Percentiles rank a stretch among this genome's conserved stretches.
phyloP scores from a whole-genome alignment of 768 basidiomycete species.

The Kwoniella dendrophila region DNA sequence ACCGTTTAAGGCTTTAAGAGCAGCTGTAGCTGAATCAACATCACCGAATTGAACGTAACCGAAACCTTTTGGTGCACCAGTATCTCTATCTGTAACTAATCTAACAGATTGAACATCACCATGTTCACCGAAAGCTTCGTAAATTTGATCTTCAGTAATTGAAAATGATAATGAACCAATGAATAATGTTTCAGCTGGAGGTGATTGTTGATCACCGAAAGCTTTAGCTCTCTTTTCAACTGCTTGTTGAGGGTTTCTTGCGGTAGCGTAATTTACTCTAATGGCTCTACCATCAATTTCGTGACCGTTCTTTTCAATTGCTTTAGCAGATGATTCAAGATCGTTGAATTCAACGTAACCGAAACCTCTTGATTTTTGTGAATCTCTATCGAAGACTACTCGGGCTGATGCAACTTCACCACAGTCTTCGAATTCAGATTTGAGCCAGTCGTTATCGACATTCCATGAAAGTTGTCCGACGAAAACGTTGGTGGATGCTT shows the following conservation, averaged over 20 bases:
- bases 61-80: conserved; percentile 89
- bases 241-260: conserved; percentile 62
- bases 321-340: conserved; percentile 66
- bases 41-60: conserved; percentile 93
- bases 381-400: conserved; percentile 66
- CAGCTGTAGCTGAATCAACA: conserved; percentile 76
- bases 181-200: conserved; percentile 76
- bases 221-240: conserved; percentile 72
- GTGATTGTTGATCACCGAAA: conserved; percentile 70
- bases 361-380: conserved; percentile 59
- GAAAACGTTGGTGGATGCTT: conserved; percentile 73
- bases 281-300: conserved; percentile 91
- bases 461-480: conserved; percentile 95
- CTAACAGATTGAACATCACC: conserved; percentile 83
- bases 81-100: conserved; percentile 88
- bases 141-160: conserved; percentile 78
- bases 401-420: conserved; percentile 87
- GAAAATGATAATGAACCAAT: conserved; percentile 86
- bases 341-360: conserved; percentile 65
- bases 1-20: conserved; percentile 70
- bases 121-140: conserved; percentile 86
- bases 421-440: conserved; percentile 81
- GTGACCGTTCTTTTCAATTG: conserved; percentile 71
- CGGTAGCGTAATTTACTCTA: conserved; percentile 78
- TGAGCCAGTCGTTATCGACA: conserved; percentile 93